Percentiles rank a stretch among this genome's conserved stretches.
These are phyloP conservation scores for Nidularia sp. DNA, from an alignment of 768 basidiomycete genomes.

Conservation along the genomic window DNA sequence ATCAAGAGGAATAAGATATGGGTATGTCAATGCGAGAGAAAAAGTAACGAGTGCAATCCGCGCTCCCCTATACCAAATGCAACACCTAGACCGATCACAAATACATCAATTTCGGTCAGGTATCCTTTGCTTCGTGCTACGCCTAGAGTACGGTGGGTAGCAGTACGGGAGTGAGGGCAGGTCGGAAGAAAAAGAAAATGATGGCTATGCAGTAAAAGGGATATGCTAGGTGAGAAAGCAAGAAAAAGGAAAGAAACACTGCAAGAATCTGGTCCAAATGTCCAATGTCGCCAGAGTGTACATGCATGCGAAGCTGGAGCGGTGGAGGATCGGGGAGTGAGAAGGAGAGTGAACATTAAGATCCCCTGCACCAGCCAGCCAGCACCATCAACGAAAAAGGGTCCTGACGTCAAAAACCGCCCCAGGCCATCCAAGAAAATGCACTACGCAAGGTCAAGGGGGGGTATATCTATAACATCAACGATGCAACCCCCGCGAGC, in stretches of 20 bases:
- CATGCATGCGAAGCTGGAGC: neutral
- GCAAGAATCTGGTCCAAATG: neutral
- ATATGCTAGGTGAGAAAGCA: neutral
- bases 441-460: neutral
- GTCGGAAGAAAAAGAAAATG: too few species aligned
- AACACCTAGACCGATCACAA: neutral
- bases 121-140: neutral
- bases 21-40: neutral
- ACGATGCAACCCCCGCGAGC: slow-evolving; percentile 18
- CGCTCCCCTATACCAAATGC: neutral
- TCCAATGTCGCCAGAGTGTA: neutral
- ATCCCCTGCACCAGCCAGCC: too few species aligned
- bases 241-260: neutral
- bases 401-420: slow-evolving; percentile 2
- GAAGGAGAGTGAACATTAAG: neutral
- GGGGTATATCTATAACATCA: slow-evolving; percentile 23
- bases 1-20: neutral
- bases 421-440: slow-evolving; percentile 4
- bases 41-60: neutral
- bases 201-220: too few species aligned
- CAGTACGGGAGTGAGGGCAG: neutral
- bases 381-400: neutral
- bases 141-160: neutral
- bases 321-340: neutral
- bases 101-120: neutral